These are phyloP conservation scores for Fusarium sp. DNA, from an alignment of 2,329 filamentous ascomycete genomes.

Conservation along the genomic window DNA sequence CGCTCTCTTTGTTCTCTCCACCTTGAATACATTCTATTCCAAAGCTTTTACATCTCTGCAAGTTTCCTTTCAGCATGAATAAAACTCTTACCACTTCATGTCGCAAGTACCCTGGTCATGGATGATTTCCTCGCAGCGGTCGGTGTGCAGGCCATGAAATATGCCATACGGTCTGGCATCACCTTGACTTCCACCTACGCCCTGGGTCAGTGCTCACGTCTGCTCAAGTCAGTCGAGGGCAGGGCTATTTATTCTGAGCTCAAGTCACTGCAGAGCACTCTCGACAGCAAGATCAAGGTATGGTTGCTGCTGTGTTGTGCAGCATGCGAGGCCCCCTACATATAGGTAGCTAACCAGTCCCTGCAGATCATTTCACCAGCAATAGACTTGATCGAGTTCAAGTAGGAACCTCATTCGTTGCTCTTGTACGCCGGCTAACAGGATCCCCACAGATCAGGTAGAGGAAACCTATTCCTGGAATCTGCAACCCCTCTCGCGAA, in stretches of 20 bases:
- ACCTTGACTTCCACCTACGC: constrained; percentile 85
- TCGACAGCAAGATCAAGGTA: constrained; percentile 86
- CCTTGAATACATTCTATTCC: background rate
- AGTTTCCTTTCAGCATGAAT: constrained; percentile 26
- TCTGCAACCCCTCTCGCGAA: constrained; percentile 85
- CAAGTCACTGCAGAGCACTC: constrained; percentile 70
- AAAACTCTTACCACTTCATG: background rate
- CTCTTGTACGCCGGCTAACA: constrained; percentile 21
- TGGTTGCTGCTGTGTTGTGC: background rate
- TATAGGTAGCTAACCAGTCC: constrained; percentile 5
- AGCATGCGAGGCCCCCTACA: constrained; percentile 7
- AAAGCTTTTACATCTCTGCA: background rate
- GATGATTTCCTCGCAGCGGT: constrained; percentile 67
- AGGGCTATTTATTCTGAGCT: constrained; percentile 73
- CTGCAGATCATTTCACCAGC: constrained; percentile 82
- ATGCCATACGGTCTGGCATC: constrained; percentile 88
- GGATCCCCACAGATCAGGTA: constrained; percentile 52
- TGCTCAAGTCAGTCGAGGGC: constrained; percentile 80
- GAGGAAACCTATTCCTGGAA: constrained; percentile 71
- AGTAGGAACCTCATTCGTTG: constrained; percentile 57
- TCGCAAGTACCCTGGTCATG: constrained; percentile 59
- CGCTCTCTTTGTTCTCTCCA: background rate
- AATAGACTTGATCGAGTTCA: constrained; percentile 91
- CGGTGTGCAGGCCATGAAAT: constrained; percentile 81
- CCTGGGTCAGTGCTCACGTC: constrained; percentile 78